A percentile compares a stretch with the other conserved stretches of the same genome.
These are phyloP conservation scores for Leishmania aethiopica DNA, from an alignment of 208 protist species.

Conservation along the genomic window DNA sequence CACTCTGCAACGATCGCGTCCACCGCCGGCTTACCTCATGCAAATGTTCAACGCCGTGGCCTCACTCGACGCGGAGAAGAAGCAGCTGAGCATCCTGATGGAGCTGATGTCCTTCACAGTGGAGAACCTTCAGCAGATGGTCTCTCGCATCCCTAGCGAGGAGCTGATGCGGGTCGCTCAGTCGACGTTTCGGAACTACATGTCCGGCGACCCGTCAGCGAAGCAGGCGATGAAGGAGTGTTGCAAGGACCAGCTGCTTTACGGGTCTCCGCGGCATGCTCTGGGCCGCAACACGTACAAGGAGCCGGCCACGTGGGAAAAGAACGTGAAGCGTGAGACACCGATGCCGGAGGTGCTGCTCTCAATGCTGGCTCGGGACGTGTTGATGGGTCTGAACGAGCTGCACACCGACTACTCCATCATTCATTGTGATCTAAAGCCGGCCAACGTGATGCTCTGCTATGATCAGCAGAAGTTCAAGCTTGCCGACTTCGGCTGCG, in stretches of 20 bases:
- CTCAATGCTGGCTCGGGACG: slow-evolving; percentile 99
- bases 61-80: slow-evolving; percentile 47
- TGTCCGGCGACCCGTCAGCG: slow-evolving; percentile 28
- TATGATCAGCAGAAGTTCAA: slow-evolving; percentile 79
- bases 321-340: slow-evolving; percentile 96
- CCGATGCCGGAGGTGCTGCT: slow-evolving; percentile 99
- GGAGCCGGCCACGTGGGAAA: slow-evolving; percentile 71
- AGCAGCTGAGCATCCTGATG: slow-evolving; percentile 81
- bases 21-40: slow-evolving; percentile 69
- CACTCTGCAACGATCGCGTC: slow-evolving; percentile 47
- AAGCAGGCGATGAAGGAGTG: slow-evolving; percentile 34
- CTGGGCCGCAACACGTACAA: slow-evolving; percentile 67
- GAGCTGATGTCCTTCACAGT: slow-evolving; percentile 87
- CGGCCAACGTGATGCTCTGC: slow-evolving; percentile 94
- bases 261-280: slow-evolving; percentile 58
- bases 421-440: slow-evolving; percentile 97
- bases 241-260: slow-evolving; percentile 43
- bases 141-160: slow-evolving; percentile 65
- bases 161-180: slow-evolving; percentile 76
- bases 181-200: slow-evolving; percentile 66
- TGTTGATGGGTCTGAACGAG: slow-evolving; percentile 78
- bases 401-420: slow-evolving; percentile 88
- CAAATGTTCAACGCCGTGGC: slow-evolving; percentile 85
- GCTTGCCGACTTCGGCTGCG: slow-evolving; percentile 89
- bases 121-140: slow-evolving; percentile 78